These are phyloP conservation scores for Nepenthes gracilis DNA, from an alignment of 148 eudicot species.

Conservation along the genomic window DNA sequence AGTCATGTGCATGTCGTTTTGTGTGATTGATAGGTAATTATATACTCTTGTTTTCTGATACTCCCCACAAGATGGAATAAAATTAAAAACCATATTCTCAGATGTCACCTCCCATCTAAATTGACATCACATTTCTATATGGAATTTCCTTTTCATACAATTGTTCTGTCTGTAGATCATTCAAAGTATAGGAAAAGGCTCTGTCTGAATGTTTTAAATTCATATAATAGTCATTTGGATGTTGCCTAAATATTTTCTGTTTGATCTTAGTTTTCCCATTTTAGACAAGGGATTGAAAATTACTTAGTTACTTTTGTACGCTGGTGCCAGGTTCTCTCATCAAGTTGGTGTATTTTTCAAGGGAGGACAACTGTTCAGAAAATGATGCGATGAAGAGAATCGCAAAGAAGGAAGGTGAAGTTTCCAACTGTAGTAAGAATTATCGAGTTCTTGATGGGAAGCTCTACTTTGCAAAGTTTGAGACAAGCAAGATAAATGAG, in stretches of 20 bases:
- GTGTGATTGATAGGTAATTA: no score
- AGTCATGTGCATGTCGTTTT: no score
- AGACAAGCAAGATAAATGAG: constrained; percentile 68
- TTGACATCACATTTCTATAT: no score
- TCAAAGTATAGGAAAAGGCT: no score
- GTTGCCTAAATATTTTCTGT: not conserved
- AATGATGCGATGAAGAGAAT: constrained; percentile 16
- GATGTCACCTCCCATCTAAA: no score
- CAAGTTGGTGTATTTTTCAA: constrained; percentile 74
- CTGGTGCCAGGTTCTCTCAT: constrained; percentile 58
- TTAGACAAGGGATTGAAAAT: not conserved
- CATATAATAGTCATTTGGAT: no score
- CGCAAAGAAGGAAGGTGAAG: constrained; percentile 23
- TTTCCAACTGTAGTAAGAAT: constrained; percentile 17
- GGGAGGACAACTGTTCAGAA: constrained; percentile 16
- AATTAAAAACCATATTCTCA: no score
- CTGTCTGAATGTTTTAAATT: no score
- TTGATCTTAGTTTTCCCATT: not conserved
- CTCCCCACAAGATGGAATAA: no score
- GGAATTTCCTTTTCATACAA: no score
- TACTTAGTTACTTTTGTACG: not conserved
- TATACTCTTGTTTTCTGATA: no score
- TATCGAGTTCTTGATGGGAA: constrained; percentile 36
- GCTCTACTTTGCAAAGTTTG: constrained; percentile 81
- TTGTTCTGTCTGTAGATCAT: no score